Evolutionary conservation across 306 rosid species (phyloP).

Genomic region (Sindora glabra): DNA sequence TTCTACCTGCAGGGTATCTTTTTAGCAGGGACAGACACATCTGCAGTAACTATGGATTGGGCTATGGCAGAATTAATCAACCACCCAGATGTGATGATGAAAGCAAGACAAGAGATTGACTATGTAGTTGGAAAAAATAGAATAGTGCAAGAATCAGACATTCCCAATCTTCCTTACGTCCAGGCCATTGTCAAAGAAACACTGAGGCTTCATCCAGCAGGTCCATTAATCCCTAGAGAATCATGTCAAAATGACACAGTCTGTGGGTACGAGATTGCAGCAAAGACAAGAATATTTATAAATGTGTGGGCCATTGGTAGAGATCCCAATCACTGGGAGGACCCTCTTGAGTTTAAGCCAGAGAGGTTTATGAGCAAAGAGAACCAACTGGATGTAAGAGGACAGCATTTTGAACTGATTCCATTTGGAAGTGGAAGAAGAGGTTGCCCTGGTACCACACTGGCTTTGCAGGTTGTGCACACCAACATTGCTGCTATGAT

Average conservation of each 20-base stretch:
- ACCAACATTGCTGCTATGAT: constrained; percentile 31
- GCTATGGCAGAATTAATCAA: constrained; percentile 32
- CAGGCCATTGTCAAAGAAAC: too few species aligned
- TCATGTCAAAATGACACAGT: constrained; percentile 20
- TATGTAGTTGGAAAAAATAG: constrained; percentile 24
- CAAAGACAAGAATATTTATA: constrained; percentile 29
- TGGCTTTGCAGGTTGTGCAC: constrained; percentile 35
- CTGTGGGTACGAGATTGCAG: constrained; percentile 32
- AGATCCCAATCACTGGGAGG: too few species aligned
- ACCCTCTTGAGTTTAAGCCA: constrained; percentile 38
- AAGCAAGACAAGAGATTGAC: constrained; percentile 42
- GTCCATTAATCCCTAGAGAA: constrained; percentile 39
- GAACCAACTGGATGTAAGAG: too few species aligned
- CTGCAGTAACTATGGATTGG: constrained; percentile 25
- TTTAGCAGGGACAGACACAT: constrained; percentile 29
- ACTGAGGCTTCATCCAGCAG: constrained; percentile 46
- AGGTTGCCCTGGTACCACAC: constrained; percentile 38
- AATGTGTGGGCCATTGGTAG: constrained; percentile 50
- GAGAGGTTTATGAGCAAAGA: constrained; percentile 27
- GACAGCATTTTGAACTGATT: constrained; percentile 33
- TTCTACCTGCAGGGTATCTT: constrained; percentile 7
- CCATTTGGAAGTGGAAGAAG: constrained; percentile 53
- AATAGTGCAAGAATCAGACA: constrained; percentile 36
- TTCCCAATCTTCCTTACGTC: constrained; percentile 34
- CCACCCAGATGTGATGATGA: constrained; percentile 33